Conservation (phyloP, 352 stramenopile species). For the Phytopythium cucurbitacearum region DNA sequence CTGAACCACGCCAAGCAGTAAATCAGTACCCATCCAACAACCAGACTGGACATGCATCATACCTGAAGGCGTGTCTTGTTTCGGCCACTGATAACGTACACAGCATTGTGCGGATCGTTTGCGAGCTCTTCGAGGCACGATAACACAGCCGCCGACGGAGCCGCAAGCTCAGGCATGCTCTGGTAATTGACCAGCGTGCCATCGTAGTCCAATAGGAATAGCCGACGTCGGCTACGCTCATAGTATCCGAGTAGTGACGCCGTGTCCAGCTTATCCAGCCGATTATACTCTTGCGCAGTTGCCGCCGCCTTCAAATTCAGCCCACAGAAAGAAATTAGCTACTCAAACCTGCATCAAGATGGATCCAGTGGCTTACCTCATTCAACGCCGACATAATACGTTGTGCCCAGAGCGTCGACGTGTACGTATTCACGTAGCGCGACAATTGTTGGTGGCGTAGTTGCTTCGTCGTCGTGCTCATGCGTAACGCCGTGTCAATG, state of each 20-base stretch:
- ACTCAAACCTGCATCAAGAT: background rate
- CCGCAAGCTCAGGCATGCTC: conserved; percentile 69
- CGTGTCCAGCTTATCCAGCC: conserved; percentile 82
- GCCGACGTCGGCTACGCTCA: conserved; percentile 69
- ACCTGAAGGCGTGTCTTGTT: conserved; percentile 69
- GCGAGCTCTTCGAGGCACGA: conserved; percentile 67
- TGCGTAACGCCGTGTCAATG: conserved; percentile 78
- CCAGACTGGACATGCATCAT: conserved; percentile 1
- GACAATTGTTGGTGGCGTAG: conserved; percentile 84
- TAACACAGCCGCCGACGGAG: conserved; percentile 47
- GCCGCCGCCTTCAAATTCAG: conserved; percentile 33
- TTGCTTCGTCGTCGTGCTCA: conserved; percentile 84
- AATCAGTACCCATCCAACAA: background rate
- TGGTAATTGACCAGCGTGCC: conserved; percentile 80
- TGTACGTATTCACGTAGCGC: conserved; percentile 89
- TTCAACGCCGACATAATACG: conserved; percentile 83
- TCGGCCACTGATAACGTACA: conserved; percentile 83
- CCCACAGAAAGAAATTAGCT: background rate
- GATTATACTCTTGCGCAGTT: conserved; percentile 81
- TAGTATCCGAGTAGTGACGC: conserved; percentile 81
- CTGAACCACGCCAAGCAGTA: conserved; percentile 14
- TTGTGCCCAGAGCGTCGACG: conserved; percentile 79
- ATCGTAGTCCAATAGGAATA: conserved; percentile 87
- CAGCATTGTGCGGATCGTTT: conserved; percentile 68
- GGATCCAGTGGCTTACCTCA: conserved; percentile 22